Evolutionary conservation across 1,139 yeast species (phyloP).

Genomic region (Suhomyces ambrosiae): DNA sequence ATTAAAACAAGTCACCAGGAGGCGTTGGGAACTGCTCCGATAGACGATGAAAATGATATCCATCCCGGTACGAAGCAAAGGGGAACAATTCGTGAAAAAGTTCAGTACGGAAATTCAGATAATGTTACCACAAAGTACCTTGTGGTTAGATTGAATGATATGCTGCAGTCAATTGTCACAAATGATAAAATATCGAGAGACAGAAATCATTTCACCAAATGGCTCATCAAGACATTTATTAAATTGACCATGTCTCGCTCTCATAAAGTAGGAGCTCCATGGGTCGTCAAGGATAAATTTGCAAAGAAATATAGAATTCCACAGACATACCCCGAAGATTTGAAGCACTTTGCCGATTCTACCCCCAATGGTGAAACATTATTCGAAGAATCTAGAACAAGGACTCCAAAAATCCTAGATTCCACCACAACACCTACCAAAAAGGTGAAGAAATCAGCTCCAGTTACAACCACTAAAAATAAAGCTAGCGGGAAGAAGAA

Average conservation of each 20-base stretch:
- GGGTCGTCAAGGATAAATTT: constrained; percentile 87
- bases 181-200: constrained; percentile 77
- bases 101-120: constrained; percentile 57
- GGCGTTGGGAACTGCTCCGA: background rate
- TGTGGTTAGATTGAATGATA: constrained; percentile 54
- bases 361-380: constrained; percentile 43
- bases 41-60: constrained; percentile 12
- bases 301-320: constrained; percentile 63
- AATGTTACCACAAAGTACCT: constrained; percentile 62
- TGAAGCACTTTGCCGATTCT: constrained; percentile 43
- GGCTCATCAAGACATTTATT: constrained; percentile 85
- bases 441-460: constrained; percentile 6
- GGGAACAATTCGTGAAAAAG: constrained; percentile 49
- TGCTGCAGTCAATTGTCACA: constrained; percentile 67
- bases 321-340: constrained; percentile 56
- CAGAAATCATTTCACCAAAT: constrained; percentile 84
- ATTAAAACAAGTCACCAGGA: constrained; percentile 38
- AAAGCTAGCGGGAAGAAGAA: constrained; percentile 9
- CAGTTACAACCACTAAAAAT: constrained; percentile 1
- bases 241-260: constrained; percentile 83
- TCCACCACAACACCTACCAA: background rate
- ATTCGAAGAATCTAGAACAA: constrained; percentile 19
- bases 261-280: constrained; percentile 88
- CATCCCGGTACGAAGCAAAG: constrained; percentile 30
- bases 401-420: background rate